phyloP scores from a whole-genome alignment of 1,284 basidiomycete species.

The Agroathelia rolfsii region DNA sequence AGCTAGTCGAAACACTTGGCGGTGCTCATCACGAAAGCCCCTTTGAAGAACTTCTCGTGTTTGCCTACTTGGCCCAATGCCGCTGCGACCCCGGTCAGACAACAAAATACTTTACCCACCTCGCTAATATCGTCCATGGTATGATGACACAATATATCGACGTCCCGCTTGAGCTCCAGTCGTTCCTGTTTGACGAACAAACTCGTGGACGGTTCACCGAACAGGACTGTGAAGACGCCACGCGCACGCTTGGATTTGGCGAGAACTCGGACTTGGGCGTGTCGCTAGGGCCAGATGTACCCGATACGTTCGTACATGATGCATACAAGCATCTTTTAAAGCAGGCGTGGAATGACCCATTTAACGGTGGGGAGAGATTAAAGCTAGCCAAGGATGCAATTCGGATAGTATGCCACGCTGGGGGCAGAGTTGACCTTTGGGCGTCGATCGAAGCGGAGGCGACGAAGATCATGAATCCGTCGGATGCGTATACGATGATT shows the following conservation, averaged over 20 bases:
- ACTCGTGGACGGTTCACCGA: constrained; percentile 53
- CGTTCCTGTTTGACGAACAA: constrained; percentile 46
- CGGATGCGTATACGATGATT: constrained; percentile 64
- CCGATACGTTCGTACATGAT: constrained; percentile 55
- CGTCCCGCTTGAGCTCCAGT: constrained; percentile 36
- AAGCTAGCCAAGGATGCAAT: constrained; percentile 53
- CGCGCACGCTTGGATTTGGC: constrained; percentile 54
- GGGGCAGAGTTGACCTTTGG: constrained; percentile 39
- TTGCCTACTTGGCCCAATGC: constrained; percentile 68
- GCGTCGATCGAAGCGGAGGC: constrained; percentile 44
- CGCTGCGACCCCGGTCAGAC: constrained; percentile 65
- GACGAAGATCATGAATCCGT: constrained; percentile 54
- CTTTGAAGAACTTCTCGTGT: constrained; percentile 51
- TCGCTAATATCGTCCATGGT: constrained; percentile 39
- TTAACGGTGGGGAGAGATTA: constrained; percentile 32
- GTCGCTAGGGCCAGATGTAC: constrained; percentile 51
- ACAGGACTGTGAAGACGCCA: constrained; percentile 39
- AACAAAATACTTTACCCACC: constrained; percentile 46
- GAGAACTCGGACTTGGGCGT: constrained; percentile 44
- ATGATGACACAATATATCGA: constrained; percentile 37
- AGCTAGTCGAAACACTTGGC: constrained; percentile 2
- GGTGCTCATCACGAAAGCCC: constrained; percentile 6
- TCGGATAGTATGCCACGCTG: constrained; percentile 49
- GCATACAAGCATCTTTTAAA: constrained; percentile 60
- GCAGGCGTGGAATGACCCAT: constrained; percentile 48